phyloP scores from a whole-genome alignment of 2,329 filamentous ascomycete genomes.

The Sphaerulina vaccinii region DNA sequence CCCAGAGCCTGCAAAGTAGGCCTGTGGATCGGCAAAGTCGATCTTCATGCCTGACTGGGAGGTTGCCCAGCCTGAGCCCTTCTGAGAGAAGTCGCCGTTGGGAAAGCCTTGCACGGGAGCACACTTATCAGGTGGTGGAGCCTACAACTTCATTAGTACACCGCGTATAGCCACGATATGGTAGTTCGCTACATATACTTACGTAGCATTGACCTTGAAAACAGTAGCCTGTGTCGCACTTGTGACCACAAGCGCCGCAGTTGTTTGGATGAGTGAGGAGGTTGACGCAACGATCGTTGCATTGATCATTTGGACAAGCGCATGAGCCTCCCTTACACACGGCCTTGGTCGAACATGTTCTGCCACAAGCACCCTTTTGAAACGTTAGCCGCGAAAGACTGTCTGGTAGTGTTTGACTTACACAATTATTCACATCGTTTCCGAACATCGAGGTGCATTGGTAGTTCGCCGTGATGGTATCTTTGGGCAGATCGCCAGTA shows the following conservation, averaged over 20 bases:
- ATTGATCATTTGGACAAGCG: slow-evolving; percentile 13
- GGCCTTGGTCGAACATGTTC: slow-evolving; percentile 5
- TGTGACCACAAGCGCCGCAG: slow-evolving; percentile 13
- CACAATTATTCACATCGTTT: slow-evolving; percentile 10
- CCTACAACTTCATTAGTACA: no score
- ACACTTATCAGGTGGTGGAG: slow-evolving; percentile 11
- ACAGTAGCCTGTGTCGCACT: slow-evolving; percentile 10
- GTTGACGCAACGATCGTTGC: slow-evolving; percentile 4
- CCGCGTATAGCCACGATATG: no score
- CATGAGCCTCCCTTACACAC: slow-evolving; percentile 9
- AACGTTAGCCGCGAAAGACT: no score
- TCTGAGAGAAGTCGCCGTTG: not conserved
- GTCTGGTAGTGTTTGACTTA: no score
- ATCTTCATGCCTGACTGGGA: no score
- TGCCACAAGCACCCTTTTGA: slow-evolving; percentile 15
- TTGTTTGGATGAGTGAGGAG: slow-evolving; percentile 7
- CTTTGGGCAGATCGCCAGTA: no score
- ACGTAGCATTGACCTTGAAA: slow-evolving; percentile 12
- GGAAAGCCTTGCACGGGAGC: not conserved
- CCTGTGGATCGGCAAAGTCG: no score
- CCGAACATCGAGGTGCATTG: slow-evolving; percentile 9
- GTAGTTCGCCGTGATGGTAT: not conserved
- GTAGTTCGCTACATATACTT: no score
- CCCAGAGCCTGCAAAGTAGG: no score
- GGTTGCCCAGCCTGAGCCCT: no score